Evolutionary conservation across 495 filamentous ascomycete genomes (phyloP).

Genomic region (Bacidia rubella): DNA sequence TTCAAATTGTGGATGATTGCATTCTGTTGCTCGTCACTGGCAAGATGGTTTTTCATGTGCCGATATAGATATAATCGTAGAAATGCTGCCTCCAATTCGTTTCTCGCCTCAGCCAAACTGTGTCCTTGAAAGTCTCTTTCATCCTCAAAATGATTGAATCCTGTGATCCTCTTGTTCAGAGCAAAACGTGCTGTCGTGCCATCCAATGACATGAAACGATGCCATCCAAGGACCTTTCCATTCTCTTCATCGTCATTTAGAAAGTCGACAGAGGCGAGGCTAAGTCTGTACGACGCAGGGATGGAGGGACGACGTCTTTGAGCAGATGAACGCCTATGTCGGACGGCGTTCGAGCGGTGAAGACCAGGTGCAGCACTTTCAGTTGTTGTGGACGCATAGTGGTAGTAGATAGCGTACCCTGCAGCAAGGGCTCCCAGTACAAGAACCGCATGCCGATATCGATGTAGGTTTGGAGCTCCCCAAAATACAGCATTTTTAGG

Average conservation of each 20-base stretch:
- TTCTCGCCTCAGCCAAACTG: not conserved
- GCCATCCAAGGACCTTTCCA: not conserved
- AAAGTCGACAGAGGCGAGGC: not conserved
- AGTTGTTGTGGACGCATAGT: slow-evolving; percentile 4
- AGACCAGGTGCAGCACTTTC: not conserved
- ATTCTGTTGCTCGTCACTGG: not conserved
- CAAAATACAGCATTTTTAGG: not conserved
- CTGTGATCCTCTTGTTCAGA: not conserved
- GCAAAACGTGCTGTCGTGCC: not conserved
- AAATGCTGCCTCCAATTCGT: not conserved
- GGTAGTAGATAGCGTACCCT: slow-evolving; percentile 30
- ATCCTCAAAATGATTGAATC: not conserved
- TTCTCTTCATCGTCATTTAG: not conserved
- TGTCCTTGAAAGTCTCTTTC: too few relatives aligned
- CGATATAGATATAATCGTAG: not conserved
- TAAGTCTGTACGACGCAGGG: too few relatives aligned
- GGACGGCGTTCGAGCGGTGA: slow-evolving; percentile 15
- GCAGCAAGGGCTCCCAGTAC: slow-evolving; percentile 30
- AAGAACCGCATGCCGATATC: slow-evolving; percentile 30
- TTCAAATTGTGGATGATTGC: not conserved
- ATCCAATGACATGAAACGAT: too few relatives aligned
- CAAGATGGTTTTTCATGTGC: not conserved
- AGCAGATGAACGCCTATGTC: slow-evolving; percentile 34
- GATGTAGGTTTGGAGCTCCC: not conserved
- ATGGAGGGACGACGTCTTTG: too few relatives aligned